phyloP scores from a whole-genome alignment of 352 stramenopile genomes.

The Phytophthora sansomeana region DNA sequence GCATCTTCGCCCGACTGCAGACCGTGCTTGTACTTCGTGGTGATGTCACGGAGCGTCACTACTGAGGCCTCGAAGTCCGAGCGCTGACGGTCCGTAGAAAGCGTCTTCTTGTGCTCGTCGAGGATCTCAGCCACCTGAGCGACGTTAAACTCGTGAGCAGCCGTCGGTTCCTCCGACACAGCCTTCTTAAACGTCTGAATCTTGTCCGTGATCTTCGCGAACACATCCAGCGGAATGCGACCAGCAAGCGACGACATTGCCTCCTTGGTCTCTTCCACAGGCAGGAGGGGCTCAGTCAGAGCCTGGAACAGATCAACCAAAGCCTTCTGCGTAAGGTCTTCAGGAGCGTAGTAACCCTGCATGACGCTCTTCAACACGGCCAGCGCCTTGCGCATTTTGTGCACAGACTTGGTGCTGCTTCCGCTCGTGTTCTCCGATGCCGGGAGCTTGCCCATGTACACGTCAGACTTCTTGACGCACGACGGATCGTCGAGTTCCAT shows the following conservation, averaged over 20 bases:
- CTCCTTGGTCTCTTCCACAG: slow-evolving; percentile 96
- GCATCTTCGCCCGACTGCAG: slow-evolving; percentile 70
- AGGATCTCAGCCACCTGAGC: slow-evolving; percentile 62
- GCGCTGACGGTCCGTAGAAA: slow-evolving; percentile 58
- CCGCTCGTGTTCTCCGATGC: slow-evolving; percentile 41
- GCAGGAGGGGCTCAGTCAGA: slow-evolving; percentile 77
- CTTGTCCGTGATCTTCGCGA: slow-evolving; percentile 89
- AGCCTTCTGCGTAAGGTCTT: slow-evolving; percentile 87
- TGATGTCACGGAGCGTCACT: slow-evolving; percentile 72
- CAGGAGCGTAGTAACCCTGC: slow-evolving; percentile 92
- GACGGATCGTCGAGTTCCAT: slow-evolving; percentile 98
- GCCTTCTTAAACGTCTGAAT: slow-evolving; percentile 76
- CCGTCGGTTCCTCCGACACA: slow-evolving; percentile 38
- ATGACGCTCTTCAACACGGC: slow-evolving; percentile 93
- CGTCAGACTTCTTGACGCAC: slow-evolving; percentile 94
- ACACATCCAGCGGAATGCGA: slow-evolving; percentile 95
- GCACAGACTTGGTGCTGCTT: slow-evolving; percentile 61
- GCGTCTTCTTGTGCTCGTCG: slow-evolving; percentile 68
- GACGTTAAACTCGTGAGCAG: slow-evolving; percentile 59
- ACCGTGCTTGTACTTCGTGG: slow-evolving; percentile 81
- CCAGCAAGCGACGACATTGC: slow-evolving; percentile 96
- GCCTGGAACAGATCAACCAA: slow-evolving; percentile 88
- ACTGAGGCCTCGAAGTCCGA: slow-evolving; percentile 82
- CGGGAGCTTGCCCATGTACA: slow-evolving; percentile 91
- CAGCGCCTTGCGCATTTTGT: slow-evolving; percentile 83